A percentile compares a stretch with the other conserved stretches of the same genome.
Evolutionary conservation across 352 stramenopile species (phyloP).

Genomic region (Pythium phragmitis): DNA sequence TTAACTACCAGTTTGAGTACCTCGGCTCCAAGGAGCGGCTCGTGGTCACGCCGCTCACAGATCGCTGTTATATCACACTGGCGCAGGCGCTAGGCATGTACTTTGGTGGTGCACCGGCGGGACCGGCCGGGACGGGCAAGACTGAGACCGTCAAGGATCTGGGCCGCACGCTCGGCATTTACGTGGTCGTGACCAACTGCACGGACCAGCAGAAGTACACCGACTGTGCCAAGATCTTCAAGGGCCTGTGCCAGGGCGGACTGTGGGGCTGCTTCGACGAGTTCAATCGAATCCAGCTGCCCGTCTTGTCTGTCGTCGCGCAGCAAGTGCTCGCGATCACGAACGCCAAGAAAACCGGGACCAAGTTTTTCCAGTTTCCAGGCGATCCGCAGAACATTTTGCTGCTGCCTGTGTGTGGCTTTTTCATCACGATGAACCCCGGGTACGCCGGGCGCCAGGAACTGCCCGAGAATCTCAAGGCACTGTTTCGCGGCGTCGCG

Average conservation of each 20-base stretch:
- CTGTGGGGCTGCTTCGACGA: conserved; percentile 98
- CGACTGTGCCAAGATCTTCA: conserved; percentile 98
- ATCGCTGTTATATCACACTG: conserved; percentile 98
- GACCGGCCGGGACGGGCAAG: conserved; percentile 95
- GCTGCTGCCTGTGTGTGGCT: conserved; percentile 94
- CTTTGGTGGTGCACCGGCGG: conserved; percentile 95
- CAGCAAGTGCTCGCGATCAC: conserved; percentile 98
- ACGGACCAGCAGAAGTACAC: conserved; percentile 98
- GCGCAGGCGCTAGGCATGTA: conserved; percentile 98
- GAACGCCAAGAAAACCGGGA: conserved; percentile 96
- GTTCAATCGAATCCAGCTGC: conserved; percentile 97
- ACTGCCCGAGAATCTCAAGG: conserved; percentile 98
- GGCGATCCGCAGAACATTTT: conserved; percentile 97
- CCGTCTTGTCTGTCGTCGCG: conserved; percentile 96
- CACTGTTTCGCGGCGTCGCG: conserved; percentile 86
- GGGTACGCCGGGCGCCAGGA: conserved; percentile 98
- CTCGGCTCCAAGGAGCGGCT: conserved; percentile 96
- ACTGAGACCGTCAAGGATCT: conserved; percentile 98
- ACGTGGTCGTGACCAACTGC: conserved; percentile 98
- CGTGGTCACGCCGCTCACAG: conserved; percentile 96
- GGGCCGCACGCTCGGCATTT: conserved; percentile 93
- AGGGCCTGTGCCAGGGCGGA: conserved; percentile 95
- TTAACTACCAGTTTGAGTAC: conserved; percentile 99
- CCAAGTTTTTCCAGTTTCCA: conserved; percentile 97
- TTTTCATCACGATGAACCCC: conserved; percentile 99